phyloP scores from a whole-genome alignment of 2,329 filamentous ascomycete genomes.

The Colletotrichum scovillei region DNA sequence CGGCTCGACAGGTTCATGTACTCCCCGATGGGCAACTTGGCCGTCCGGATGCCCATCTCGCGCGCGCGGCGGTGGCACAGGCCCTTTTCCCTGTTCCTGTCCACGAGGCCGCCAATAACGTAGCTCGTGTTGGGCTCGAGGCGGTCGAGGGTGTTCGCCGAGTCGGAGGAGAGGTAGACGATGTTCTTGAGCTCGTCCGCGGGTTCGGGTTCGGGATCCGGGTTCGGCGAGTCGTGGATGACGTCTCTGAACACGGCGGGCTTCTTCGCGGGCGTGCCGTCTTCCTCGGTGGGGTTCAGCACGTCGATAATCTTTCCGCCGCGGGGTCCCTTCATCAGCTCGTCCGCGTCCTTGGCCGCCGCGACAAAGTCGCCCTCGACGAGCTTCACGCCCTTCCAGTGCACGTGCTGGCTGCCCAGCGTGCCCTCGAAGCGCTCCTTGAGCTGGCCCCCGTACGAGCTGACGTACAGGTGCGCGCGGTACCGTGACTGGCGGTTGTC shows the following conservation, averaged over 20 bases:
- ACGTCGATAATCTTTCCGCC: constrained; percentile 70
- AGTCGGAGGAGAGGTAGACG: constrained; percentile 92
- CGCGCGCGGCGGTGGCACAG: constrained; percentile 88
- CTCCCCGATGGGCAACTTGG: constrained; percentile 93
- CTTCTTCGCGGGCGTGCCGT: constrained; percentile 36
- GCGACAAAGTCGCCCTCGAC: constrained; percentile 79
- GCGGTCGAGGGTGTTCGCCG: constrained; percentile 83
- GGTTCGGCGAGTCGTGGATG: constrained; percentile 46
- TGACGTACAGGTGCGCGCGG: constrained; percentile 79
- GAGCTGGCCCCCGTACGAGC: constrained; percentile 81
- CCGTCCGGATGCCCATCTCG: constrained; percentile 83
- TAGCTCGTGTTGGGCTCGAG: constrained; percentile 92
- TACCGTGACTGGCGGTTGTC: constrained; percentile 80
- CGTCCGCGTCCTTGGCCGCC: constrained; percentile 73
- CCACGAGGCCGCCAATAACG: constrained; percentile 92
- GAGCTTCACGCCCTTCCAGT: constrained; percentile 85
- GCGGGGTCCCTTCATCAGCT: constrained; percentile 70
- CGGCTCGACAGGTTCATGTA: constrained; percentile 92
- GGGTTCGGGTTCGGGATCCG: constrained; percentile 44
- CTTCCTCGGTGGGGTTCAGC: constrained; percentile 55
- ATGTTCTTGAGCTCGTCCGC: constrained; percentile 58
- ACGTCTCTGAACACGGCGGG: constrained; percentile 47
- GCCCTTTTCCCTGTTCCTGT: constrained; percentile 96
- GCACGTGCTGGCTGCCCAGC: constrained; percentile 75
- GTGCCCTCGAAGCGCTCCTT: constrained; percentile 83